Conservation (phyloP, 805 yeast species). For the Candida easanensis region DNA sequence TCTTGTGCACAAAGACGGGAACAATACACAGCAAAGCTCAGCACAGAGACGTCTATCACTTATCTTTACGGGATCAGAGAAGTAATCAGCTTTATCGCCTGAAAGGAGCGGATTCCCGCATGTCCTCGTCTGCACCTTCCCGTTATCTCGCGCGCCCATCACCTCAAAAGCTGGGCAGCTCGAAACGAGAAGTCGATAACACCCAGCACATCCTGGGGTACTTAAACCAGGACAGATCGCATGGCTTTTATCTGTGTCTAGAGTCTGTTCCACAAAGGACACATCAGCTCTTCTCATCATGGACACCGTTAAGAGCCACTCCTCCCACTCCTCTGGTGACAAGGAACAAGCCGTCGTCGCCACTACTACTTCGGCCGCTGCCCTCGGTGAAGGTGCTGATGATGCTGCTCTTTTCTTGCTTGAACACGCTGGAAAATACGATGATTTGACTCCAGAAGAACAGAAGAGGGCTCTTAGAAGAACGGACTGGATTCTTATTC, state of each 20-base stretch:
- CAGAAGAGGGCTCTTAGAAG: slow-evolving; percentile 34
- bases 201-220: background rate
- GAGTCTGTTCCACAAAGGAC: too few relatives aligned
- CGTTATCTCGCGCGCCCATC: background rate
- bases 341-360: slow-evolving; percentile 3
- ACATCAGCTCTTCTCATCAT: too few relatives aligned
- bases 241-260: background rate
- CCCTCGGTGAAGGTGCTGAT: slow-evolving; percentile 14
- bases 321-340: slow-evolving; percentile 8
- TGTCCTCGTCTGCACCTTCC: slow-evolving; percentile 1
- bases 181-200: slow-evolving; percentile 1
- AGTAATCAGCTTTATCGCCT: too few relatives aligned
- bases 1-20: too few relatives aligned
- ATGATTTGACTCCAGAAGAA: slow-evolving; percentile 28
- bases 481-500: slow-evolving; percentile 37
- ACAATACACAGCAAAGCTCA: too few relatives aligned
- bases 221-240: background rate
- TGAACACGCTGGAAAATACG: slow-evolving; percentile 24
- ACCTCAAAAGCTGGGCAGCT: background rate
- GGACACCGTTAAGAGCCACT: slow-evolving; percentile 10
- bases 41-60: too few relatives aligned
- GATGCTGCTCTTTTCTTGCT: slow-evolving; percentile 28
- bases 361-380: slow-evolving; percentile 2
- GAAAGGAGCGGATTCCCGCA: too few relatives aligned
- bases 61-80: too few relatives aligned